A percentile compares a stretch with the other conserved stretches of the same genome.
Conservation (phyloP, 2,329 filamentous ascomycete species). For the Hawksworthiomyces lignivorus region DNA sequence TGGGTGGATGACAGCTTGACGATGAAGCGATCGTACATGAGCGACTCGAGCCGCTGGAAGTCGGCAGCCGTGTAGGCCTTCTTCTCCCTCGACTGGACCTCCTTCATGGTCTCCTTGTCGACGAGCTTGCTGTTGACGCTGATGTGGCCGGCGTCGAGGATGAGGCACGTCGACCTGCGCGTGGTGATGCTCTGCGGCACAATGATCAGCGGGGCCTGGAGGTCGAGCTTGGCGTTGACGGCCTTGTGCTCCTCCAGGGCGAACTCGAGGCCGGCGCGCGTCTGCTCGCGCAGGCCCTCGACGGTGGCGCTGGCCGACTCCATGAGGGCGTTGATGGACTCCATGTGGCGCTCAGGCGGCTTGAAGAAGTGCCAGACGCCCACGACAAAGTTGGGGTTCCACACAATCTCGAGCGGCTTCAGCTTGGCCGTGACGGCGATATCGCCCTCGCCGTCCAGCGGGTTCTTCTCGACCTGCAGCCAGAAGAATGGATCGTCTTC, state of each 20-base stretch:
- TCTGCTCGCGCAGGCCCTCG: slow-evolving; percentile 90
- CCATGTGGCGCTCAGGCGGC: slow-evolving; percentile 94
- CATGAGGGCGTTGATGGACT: slow-evolving; percentile 92
- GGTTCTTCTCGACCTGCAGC: slow-evolving; percentile 88
- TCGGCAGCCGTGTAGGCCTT: slow-evolving; percentile 84
- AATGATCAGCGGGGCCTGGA: slow-evolving; percentile 93
- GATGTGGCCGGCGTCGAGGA: slow-evolving; percentile 92
- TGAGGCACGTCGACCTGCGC: slow-evolving; percentile 75
- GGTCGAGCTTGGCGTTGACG: slow-evolving; percentile 88
- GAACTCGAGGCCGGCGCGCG: slow-evolving; percentile 89
- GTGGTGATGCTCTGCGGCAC: slow-evolving; percentile 87
- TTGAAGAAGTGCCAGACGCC: slow-evolving; percentile 94
- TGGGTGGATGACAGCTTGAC: slow-evolving; percentile 93
- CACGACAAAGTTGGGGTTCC: slow-evolving; percentile 89
- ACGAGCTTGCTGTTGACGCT: slow-evolving; percentile 91
- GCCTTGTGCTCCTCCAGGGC: slow-evolving; percentile 97
- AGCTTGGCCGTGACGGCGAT: slow-evolving; percentile 83
- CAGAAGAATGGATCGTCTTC: slow-evolving; percentile 85
- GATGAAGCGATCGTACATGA: slow-evolving; percentile 97
- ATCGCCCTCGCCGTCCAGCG: slow-evolving; percentile 85
- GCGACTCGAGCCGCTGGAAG: slow-evolving; percentile 74
- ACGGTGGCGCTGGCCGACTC: slow-evolving; percentile 93
- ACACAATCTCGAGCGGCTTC: slow-evolving; percentile 93
- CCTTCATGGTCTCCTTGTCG: slow-evolving; percentile 79
- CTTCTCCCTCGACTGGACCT: slow-evolving; percentile 85